Conservation (phyloP, 1,139 yeast species). For the Zygosaccharomyces sapae region DNA sequence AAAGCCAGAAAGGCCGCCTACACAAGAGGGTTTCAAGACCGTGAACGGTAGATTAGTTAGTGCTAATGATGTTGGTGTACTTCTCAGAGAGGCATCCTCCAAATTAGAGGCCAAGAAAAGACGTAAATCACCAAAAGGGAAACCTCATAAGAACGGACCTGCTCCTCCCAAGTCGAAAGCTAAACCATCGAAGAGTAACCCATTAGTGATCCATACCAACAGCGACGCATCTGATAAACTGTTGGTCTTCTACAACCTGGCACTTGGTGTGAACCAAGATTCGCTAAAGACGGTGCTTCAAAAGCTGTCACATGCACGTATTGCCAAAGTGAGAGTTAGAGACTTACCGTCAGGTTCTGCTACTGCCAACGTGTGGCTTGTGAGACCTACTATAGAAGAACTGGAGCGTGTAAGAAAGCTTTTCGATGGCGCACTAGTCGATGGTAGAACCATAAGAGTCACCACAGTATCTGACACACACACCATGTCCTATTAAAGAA, state of each 20-base stretch:
- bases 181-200: conserved; percentile 10
- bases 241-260: conserved; percentile 27
- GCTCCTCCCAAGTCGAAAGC: background rate
- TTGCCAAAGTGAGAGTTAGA: conserved; percentile 23
- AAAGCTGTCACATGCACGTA: conserved; percentile 20
- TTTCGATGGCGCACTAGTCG: conserved; percentile 32
- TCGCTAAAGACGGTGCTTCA: conserved; percentile 24
- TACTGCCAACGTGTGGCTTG: conserved; percentile 29
- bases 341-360: conserved; percentile 35
- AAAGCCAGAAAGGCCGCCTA: conserved; percentile 7
- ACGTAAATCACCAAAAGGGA: conserved; percentile 2
- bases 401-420: conserved; percentile 24
- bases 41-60: conserved; percentile 30
- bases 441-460: conserved; percentile 28
- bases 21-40: conserved; percentile 23
- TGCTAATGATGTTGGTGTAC: conserved; percentile 28
- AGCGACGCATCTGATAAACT: conserved; percentile 14
- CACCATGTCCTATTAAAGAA: conserved; percentile 13
- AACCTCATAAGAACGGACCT: background rate
- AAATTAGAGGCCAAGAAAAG: conserved; percentile 13
- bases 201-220: conserved; percentile 25
- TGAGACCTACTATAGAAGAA: conserved; percentile 19
- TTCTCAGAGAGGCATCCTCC: conserved; percentile 24
- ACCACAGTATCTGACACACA: conserved; percentile 14
- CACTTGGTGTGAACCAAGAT: conserved; percentile 28